Conservation (phyloP, 2,329 filamentous ascomycete genomes). For the Tolypocladium inflatum region DNA sequence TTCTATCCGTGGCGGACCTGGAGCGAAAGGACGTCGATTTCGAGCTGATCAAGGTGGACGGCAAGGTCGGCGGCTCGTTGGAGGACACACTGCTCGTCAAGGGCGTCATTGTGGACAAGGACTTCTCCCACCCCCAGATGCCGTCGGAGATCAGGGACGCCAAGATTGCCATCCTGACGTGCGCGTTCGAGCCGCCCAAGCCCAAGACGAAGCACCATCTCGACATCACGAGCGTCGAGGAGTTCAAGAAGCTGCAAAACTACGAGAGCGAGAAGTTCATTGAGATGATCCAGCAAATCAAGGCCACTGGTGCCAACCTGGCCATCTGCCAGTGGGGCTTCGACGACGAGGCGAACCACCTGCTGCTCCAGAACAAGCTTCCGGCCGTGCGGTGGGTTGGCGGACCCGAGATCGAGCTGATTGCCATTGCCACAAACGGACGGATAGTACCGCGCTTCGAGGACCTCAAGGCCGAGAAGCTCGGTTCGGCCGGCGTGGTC, state of each 20-base stretch:
- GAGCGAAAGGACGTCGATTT: slow-evolving; percentile 97
- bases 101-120: slow-evolving; percentile 98
- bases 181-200: slow-evolving; percentile 97
- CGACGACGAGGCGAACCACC: slow-evolving; percentile 96
- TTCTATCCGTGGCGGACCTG: slow-evolving; percentile 90
- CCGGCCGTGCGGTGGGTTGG: slow-evolving; percentile 97
- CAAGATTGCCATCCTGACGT: slow-evolving; percentile 95
- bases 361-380: slow-evolving; percentile 90
- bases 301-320: slow-evolving; percentile 91
- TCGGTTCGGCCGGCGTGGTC: slow-evolving; percentile 82
- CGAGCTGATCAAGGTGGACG: slow-evolving; percentile 98
- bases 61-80: slow-evolving; percentile 88
- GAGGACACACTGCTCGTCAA: slow-evolving; percentile 94
- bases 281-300: slow-evolving; percentile 98
- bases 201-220: slow-evolving; percentile 99
- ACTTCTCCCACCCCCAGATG: slow-evolving; percentile 99
- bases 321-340: slow-evolving; percentile 99
- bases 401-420: slow-evolving; percentile 94
- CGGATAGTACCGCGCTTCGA: slow-evolving; percentile 96
- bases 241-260: slow-evolving; percentile 94
- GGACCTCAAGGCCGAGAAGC: slow-evolving; percentile 82
- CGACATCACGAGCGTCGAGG: slow-evolving; percentile 92
- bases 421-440: slow-evolving; percentile 96
- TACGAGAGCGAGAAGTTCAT: slow-evolving; percentile 96
- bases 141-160: slow-evolving; percentile 89